Percentiles rank a stretch among this genome's conserved stretches.
These are phyloP conservation scores for Leersia perrieri DNA, from an alignment of 176 grass and related monocot species.

Conservation along the genomic window DNA sequence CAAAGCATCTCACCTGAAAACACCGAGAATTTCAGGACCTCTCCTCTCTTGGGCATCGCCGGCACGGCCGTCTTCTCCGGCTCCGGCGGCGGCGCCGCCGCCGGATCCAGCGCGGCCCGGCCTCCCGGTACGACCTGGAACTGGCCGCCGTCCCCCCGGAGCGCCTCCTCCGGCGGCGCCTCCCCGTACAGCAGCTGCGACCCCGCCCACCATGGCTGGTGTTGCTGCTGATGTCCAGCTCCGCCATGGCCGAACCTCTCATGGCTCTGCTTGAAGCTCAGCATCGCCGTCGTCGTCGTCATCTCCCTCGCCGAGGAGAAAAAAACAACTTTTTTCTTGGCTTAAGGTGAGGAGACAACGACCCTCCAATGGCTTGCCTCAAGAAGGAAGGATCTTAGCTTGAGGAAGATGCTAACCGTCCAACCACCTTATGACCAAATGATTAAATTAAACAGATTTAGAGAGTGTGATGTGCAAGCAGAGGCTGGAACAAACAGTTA, in stretches of 20 bases:
- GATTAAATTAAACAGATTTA: background rate
- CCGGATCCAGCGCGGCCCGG: conserved; percentile 43
- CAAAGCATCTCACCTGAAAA: conserved; percentile 56
- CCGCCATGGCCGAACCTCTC: conserved; percentile 44
- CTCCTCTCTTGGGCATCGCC: conserved; percentile 26
- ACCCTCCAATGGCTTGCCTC: conserved; percentile 1
- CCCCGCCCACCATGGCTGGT: conserved; percentile 68
- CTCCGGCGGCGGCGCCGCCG: background rate
- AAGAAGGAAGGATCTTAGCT: conserved; percentile 1
- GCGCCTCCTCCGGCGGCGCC: conserved; percentile 33
- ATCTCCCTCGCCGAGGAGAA: background rate
- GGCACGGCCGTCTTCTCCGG: background rate
- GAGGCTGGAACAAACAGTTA: background rate
- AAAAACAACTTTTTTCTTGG: background rate
- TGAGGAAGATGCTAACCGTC: background rate
- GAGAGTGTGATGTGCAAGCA: background rate
- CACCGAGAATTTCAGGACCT: conserved; percentile 60
- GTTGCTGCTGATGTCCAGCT: conserved; percentile 26
- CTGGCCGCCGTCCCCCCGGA: conserved; percentile 42
- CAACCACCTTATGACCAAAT: conserved; percentile 12
- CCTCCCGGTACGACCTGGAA: conserved; percentile 48
- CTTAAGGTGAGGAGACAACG: background rate
- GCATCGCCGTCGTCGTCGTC: conserved; percentile 20
- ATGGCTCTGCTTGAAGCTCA: conserved; percentile 51
- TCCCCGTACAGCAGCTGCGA: conserved; percentile 61